phyloP scores from a whole-genome alignment of 805 yeast species.

The Ogataea nonfermentans region DNA sequence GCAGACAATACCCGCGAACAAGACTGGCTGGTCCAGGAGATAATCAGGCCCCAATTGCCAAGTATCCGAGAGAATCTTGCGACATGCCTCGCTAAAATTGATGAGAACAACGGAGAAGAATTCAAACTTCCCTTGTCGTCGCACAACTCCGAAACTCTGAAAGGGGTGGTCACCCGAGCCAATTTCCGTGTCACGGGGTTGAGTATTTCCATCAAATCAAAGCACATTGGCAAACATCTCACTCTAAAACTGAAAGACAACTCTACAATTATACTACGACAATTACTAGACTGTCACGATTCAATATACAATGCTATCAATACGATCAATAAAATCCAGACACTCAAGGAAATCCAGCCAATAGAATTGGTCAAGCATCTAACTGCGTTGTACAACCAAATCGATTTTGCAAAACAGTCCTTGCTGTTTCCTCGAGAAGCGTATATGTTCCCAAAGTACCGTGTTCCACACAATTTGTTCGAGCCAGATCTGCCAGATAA shows the following conservation, averaged over 20 bases:
- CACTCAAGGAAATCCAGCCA: slow-evolving; percentile 22
- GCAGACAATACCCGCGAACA: slow-evolving; percentile 33
- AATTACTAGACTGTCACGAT: slow-evolving; percentile 38
- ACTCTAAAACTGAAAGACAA: slow-evolving; percentile 39
- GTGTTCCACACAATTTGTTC: slow-evolving; percentile 36
- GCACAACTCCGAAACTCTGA: slow-evolving; percentile 51
- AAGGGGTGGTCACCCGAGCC: slow-evolving; percentile 58
- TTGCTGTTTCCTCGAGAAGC: slow-evolving; percentile 53
- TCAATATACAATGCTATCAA: slow-evolving; percentile 43
- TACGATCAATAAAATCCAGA: slow-evolving; percentile 37
- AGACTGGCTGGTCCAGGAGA: slow-evolving; percentile 46
- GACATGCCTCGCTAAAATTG: slow-evolving; percentile 39
- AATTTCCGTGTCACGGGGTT: slow-evolving; percentile 53
- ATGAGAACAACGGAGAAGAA: slow-evolving; percentile 36
- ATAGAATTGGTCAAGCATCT: slow-evolving; percentile 24
- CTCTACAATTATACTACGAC: slow-evolving; percentile 40
- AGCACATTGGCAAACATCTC: slow-evolving; percentile 37
- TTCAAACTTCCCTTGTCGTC: slow-evolving; percentile 59
- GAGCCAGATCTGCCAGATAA: slow-evolving; percentile 48
- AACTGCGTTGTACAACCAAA: slow-evolving; percentile 32
- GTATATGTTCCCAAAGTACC: slow-evolving; percentile 57
- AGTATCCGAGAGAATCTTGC: slow-evolving; percentile 42
- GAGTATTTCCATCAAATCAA: slow-evolving; percentile 38
- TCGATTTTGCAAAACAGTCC: slow-evolving; percentile 34
- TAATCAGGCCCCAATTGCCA: slow-evolving; percentile 49